A percentile compares a stretch with the other conserved stretches of the same genome.
phyloP scores from a whole-genome alignment of 2,329 filamentous ascomycete genomes.

The Ophiostoma sp. region DNA sequence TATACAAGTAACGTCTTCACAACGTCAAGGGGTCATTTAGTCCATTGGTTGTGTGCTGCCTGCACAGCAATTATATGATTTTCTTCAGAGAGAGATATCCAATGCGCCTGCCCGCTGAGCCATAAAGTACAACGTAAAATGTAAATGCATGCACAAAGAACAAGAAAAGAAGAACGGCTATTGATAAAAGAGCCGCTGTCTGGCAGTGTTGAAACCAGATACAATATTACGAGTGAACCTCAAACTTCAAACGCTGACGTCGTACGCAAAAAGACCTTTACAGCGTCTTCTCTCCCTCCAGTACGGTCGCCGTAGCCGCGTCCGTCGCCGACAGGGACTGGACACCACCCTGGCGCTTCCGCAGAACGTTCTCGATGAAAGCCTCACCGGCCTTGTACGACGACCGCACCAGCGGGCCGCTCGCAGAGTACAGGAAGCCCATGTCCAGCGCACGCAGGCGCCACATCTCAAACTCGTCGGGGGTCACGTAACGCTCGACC shows the following conservation, averaged over 20 bases:
- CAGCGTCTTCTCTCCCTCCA: conserved; percentile 16
- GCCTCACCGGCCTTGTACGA: conserved; percentile 98
- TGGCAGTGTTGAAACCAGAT: conserved; percentile 19
- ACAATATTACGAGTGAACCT: background rate
- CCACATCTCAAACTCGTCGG: conserved; percentile 90
- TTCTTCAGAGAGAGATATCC: background rate
- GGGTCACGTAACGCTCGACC: conserved; percentile 92
- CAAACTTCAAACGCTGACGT: background rate
- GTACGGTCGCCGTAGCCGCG: background rate
- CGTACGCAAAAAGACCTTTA: background rate
- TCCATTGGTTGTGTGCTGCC: background rate
- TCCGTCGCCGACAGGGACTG: conserved; percentile 21
- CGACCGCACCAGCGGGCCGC: conserved; percentile 86
- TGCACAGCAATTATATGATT: background rate
- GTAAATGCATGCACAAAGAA: background rate
- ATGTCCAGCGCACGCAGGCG: conserved; percentile 84
- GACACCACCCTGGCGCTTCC: conserved; percentile 65
- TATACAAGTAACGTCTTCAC: background rate
- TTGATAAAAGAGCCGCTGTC: background rate
- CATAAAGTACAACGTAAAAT: conserved; percentile 1
- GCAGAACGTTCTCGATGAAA: conserved; percentile 97
- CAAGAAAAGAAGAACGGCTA: background rate
- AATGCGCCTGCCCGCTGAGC: background rate
- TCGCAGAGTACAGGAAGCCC: conserved; percentile 96
- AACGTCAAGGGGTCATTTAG: background rate